Percentiles rank a stretch among this genome's conserved stretches.
Evolutionary conservation across 1,139 yeast species (phyloP).

Genomic region (Yamadazyma triangularis): DNA sequence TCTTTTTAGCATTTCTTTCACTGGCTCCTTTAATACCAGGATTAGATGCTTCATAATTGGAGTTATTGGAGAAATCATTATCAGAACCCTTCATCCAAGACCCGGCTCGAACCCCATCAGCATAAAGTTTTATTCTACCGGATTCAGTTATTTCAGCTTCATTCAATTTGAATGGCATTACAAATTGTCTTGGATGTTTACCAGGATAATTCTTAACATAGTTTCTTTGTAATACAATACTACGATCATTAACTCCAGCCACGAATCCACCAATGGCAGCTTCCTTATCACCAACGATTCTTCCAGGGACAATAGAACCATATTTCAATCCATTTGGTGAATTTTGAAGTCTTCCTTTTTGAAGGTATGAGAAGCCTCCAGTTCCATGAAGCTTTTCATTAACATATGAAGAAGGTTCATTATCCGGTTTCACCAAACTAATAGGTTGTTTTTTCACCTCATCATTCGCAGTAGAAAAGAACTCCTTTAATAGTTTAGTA

Average conservation of each 20-base stretch:
- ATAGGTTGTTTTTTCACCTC: constrained; percentile 6
- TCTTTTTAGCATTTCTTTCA: constrained; percentile 34
- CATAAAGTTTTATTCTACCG: constrained; percentile 36
- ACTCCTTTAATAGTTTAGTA: constrained; percentile 23
- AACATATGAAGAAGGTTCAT: constrained; percentile 1
- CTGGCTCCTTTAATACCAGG: constrained; percentile 29
- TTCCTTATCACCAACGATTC: constrained; percentile 51
- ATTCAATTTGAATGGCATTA: constrained; percentile 39
- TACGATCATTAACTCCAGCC: constrained; percentile 37
- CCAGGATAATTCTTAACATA: constrained; percentile 40
- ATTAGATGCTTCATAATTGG: constrained; percentile 13
- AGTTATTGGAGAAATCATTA: constrained; percentile 17
- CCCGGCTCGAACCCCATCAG: constrained; percentile 40
- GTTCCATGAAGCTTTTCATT: constrained; percentile 50
- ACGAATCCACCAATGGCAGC: constrained; percentile 80
- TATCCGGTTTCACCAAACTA: constrained; percentile 2
- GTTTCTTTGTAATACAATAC: constrained; percentile 33
- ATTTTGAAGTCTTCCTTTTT: constrained; percentile 67
- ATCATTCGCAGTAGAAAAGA: constrained; percentile 16
- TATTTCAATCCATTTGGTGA: constrained; percentile 71
- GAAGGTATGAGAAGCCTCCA: constrained; percentile 69
- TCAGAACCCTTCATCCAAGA: constrained; percentile 32
- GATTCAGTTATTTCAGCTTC: constrained; percentile 35
- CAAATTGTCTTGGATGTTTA: constrained; percentile 41
- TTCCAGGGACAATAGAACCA: constrained; percentile 63